phyloP scores from a whole-genome alignment of 495 filamentous ascomycete species.

The Neurospora sp. region DNA sequence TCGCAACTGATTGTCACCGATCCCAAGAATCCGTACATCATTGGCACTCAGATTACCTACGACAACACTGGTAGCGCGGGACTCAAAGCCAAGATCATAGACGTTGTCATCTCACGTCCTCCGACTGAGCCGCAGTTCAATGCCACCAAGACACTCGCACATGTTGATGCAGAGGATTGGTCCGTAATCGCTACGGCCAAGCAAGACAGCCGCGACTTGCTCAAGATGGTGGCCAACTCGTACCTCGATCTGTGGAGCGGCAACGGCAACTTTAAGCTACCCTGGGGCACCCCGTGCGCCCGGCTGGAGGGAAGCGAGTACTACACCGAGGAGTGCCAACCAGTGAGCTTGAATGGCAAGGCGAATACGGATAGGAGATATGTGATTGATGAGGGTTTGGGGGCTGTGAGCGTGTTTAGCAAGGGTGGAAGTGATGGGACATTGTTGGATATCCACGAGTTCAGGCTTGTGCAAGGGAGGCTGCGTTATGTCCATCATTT shows the following conservation, averaged over 20 bases:
- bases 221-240: constrained; percentile 18
- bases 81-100: not conserved
- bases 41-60: constrained; percentile 37
- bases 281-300: constrained; percentile 18
- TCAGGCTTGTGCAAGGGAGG: constrained; percentile 32
- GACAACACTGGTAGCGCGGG: constrained; percentile 6
- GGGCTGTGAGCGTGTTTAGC: constrained; percentile 28
- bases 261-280: constrained; percentile 13
- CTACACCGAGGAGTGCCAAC: not conserved
- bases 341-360: not conserved
- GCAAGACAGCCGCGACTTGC: constrained; percentile 10
- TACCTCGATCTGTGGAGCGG: constrained; percentile 17
- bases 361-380: constrained; percentile 26
- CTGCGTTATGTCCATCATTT: constrained; percentile 27
- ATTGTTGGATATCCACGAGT: constrained; percentile 34
- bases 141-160: constrained; percentile 14
- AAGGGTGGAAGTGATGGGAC: constrained; percentile 30
- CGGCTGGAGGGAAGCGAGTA: constrained; percentile 22
- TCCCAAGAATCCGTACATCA: constrained; percentile 34
- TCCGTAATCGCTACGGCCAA: constrained; percentile 8
- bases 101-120: not conserved
- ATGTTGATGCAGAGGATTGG: constrained; percentile 18
- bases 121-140: constrained; percentile 14
- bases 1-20: constrained; percentile 38
- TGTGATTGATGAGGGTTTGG: constrained; percentile 29